phyloP scores from a whole-genome alignment of 2,329 filamentous ascomycete genomes.

The Alternaria brassicae region DNA sequence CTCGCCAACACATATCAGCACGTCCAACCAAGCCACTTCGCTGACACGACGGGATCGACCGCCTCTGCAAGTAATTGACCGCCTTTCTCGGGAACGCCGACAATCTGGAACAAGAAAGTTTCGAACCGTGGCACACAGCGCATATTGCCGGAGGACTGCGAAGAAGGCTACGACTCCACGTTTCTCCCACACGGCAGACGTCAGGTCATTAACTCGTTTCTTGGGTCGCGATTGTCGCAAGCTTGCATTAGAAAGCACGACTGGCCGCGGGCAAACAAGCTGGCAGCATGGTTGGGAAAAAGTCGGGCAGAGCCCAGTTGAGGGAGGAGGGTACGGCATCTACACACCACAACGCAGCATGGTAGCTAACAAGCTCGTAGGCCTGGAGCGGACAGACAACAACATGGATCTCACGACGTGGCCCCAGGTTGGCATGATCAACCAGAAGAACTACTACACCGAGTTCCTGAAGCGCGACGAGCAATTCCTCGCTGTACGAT shows the following conservation, averaged over 20 bases:
- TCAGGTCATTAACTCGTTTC: slow-evolving; percentile 22
- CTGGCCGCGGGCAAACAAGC: neutral
- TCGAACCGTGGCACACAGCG: neutral
- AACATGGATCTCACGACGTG: slow-evolving; percentile 95
- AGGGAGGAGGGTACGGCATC: slow-evolving; percentile 62
- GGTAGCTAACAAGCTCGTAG: slow-evolving; percentile 56
- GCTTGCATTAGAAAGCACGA: neutral
- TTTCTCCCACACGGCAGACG: neutral
- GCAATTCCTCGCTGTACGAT: slow-evolving; percentile 86
- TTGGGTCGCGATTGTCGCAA: slow-evolving; percentile 15
- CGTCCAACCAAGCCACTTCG: neutral
- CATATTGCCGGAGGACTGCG: neutral
- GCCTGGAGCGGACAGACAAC: slow-evolving; percentile 96
- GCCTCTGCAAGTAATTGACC: slow-evolving; percentile 1
- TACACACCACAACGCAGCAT: neutral
- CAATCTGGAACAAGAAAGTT: neutral
- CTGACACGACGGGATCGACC: neutral
- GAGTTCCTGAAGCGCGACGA: slow-evolving; percentile 99
- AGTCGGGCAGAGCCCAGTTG: slow-evolving; percentile 67
- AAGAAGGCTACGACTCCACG: neutral
- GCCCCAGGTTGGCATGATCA: slow-evolving; percentile 92
- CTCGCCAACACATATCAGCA: neutral
- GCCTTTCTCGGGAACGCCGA: slow-evolving; percentile 8
- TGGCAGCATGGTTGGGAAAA: slow-evolving; percentile 68
- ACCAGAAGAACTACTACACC: slow-evolving; percentile 96